phyloP scores from a whole-genome alignment of 495 filamentous ascomycete genomes.

The Aspergillus bridgeri region DNA sequence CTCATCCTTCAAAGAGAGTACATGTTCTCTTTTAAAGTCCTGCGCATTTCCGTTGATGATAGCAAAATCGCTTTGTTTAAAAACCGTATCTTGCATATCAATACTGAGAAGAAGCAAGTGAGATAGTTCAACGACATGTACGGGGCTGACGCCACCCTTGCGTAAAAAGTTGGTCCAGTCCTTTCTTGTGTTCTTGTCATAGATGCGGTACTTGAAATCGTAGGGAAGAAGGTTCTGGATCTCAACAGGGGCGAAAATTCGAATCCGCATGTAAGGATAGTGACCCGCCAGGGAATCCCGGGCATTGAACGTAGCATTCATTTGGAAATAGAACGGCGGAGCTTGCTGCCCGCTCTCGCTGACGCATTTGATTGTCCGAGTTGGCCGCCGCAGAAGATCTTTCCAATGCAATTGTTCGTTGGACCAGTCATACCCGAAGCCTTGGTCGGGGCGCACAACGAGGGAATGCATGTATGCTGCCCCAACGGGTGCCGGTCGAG shows the following conservation, averaged over 20 bases:
- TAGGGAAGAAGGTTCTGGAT: conserved; percentile 92
- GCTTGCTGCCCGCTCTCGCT: conserved; percentile 74
- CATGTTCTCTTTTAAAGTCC: conserved; percentile 80
- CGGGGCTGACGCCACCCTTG: conserved; percentile 92
- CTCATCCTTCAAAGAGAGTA: conserved; percentile 76
- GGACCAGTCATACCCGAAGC: conserved; percentile 95
- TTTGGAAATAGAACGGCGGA: conserved; percentile 93
- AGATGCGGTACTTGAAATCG: conserved; percentile 98
- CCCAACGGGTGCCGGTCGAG: conserved; percentile 86
- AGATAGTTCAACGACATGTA: conserved; percentile 93
- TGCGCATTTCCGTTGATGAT: conserved; percentile 91
- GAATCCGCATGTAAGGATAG: conserved; percentile 93
- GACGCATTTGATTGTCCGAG: conserved; percentile 78
- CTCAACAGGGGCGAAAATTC: conserved; percentile 86
- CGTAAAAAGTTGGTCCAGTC: conserved; percentile 98
- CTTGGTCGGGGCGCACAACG: conserved; percentile 89
- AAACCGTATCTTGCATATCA: conserved; percentile 93
- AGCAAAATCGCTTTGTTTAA: conserved; percentile 91
- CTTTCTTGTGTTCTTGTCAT: conserved; percentile 95
- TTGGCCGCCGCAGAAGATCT: conserved; percentile 79
- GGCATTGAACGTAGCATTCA: conserved; percentile 77
- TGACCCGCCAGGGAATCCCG: conserved; percentile 73
- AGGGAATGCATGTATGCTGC: conserved; percentile 87
- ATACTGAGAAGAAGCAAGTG: conserved; percentile 89
- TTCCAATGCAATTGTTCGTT: conserved; percentile 86